Evolutionary conservation across 768 basidiomycete species (phyloP).

Genomic region (Termitomyces sp.): DNA sequence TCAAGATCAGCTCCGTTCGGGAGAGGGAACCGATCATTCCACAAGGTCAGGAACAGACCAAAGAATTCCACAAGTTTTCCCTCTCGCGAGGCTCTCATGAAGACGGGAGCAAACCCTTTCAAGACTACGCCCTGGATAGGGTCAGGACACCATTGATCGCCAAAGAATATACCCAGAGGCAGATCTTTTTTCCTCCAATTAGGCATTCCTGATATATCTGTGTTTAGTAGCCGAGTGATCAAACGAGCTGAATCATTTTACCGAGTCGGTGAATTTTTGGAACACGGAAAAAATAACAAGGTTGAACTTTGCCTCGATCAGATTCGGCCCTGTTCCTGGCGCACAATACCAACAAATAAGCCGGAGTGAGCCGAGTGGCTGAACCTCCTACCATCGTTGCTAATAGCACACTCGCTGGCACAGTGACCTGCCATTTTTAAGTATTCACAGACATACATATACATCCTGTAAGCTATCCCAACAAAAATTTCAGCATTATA

Average conservation of each 20-base stretch:
- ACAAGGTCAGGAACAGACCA: background rate
- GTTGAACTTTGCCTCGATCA: background rate
- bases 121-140: background rate
- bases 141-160: background rate
- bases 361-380: background rate
- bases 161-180: background rate
- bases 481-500: background rate
- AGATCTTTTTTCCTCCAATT: background rate
- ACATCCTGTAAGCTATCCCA: background rate
- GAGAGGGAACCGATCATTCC: constrained; percentile 1
- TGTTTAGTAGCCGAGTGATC: no score
- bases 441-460: background rate
- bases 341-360: background rate
- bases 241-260: no score
- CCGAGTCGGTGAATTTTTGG: background rate
- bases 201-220: no score
- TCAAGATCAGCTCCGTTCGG: background rate
- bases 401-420: background rate
- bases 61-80: background rate
- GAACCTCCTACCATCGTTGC: background rate
- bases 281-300: background rate
- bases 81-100: background rate
- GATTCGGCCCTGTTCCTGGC: background rate
- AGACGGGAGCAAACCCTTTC: background rate
- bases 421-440: background rate